phyloP scores from a whole-genome alignment of 2,329 filamentous ascomycete genomes.

The Talaromyces sp. region DNA sequence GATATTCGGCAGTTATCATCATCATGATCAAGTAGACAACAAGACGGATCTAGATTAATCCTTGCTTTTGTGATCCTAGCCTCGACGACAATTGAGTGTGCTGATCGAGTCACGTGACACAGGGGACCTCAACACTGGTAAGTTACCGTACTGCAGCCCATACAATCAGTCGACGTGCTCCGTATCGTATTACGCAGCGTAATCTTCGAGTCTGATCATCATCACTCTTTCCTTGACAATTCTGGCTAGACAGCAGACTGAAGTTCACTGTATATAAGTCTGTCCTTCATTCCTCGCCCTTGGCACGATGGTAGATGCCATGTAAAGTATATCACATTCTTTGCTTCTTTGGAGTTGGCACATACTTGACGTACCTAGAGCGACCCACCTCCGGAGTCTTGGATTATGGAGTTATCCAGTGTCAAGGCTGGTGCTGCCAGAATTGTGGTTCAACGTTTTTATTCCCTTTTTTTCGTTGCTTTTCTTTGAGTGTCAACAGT shows the following conservation, averaged over 20 bases:
- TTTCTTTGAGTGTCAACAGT: background rate
- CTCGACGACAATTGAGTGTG: background rate
- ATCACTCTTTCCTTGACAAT: background rate
- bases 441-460: background rate
- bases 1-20: background rate
- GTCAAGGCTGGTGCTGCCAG: background rate
- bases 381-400: constrained; percentile 9
- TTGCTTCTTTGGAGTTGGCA: background rate
- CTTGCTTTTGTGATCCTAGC: background rate
- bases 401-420: constrained; percentile 4
- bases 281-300: background rate
- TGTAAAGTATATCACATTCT: background rate
- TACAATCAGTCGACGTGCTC: background rate
- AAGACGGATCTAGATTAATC: background rate
- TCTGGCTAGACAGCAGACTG: background rate
- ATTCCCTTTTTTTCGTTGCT: background rate
- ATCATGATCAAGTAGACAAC: background rate
- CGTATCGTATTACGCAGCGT: background rate
- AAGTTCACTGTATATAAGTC: background rate
- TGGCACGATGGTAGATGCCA: background rate
- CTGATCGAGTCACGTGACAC: background rate
- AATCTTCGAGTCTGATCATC: background rate
- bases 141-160: background rate
- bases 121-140: background rate
- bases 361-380: background rate